Percentiles rank a stretch among this genome's conserved stretches.
Evolutionary conservation across 306 rosid genomes (phyloP).

Genomic region (Arachis stenosperma): DNA sequence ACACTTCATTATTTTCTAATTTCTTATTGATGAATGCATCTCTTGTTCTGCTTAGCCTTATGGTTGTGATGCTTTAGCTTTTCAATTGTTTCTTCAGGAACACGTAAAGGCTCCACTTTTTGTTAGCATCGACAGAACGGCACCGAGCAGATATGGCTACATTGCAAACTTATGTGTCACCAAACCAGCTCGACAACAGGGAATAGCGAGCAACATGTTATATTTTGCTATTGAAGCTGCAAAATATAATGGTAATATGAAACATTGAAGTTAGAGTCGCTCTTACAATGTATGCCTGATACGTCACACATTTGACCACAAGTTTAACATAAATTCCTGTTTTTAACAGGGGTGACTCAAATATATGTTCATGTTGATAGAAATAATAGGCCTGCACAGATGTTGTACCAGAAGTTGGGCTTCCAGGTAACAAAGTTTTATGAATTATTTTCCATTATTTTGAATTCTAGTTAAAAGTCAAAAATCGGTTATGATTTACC

Average conservation of each 20-base stretch:
- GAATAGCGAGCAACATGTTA: constrained; percentile 83
- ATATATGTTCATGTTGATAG: constrained; percentile 81
- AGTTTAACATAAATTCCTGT: constrained; percentile 21
- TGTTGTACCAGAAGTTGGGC: constrained; percentile 73
- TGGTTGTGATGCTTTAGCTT: constrained; percentile 28
- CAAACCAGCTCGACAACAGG: constrained; percentile 77
- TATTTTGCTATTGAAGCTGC: constrained; percentile 77
- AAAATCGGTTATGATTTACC: no score
- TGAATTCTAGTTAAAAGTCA: no score
- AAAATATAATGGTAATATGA: constrained; percentile 60
- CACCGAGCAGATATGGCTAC: constrained; percentile 69
- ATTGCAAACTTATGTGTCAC: constrained; percentile 81
- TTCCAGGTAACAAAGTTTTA: constrained; percentile 62
- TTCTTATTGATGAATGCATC: constrained; percentile 19
- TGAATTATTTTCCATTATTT: no score
- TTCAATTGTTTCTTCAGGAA: constrained; percentile 57
- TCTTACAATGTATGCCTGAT: constrained; percentile 16
- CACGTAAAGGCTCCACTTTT: constrained; percentile 62
- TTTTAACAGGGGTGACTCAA: constrained; percentile 60
- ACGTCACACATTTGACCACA: background rate
- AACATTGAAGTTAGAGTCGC: constrained; percentile 23
- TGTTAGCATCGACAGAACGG: constrained; percentile 56
- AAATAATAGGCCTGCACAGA: constrained; percentile 60
- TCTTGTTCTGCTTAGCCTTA: constrained; percentile 25
- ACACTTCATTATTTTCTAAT: constrained; percentile 10